Conservation (phyloP, 176 grass and related monocot species). For the Poa annua region DNA sequence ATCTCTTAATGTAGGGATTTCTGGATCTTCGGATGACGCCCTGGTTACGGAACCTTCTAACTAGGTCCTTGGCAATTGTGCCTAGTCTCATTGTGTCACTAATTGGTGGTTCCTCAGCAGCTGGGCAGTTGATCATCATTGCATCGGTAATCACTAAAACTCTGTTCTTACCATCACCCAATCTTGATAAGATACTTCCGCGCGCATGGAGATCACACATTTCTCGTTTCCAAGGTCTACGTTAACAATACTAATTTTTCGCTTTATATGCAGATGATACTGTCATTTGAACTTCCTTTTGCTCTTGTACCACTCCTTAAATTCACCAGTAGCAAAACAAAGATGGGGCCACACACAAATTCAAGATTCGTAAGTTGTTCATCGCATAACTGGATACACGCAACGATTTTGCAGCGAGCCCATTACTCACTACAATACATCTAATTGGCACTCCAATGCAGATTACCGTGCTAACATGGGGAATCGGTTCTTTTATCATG, state of each 20-base stretch:
- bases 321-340: slow-evolving; percentile 92
- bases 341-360: slow-evolving; percentile 85
- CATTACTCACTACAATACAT: background rate
- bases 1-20: slow-evolving; percentile 67
- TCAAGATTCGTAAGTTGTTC: slow-evolving; percentile 63
- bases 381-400: background rate
- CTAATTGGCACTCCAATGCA: slow-evolving; percentile 42
- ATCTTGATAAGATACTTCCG: slow-evolving; percentile 17
- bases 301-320: slow-evolving; percentile 93
- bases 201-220: background rate
- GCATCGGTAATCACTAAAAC: slow-evolving; percentile 68
- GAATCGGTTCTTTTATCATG: slow-evolving; percentile 72
- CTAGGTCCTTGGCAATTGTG: slow-evolving; percentile 90
- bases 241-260: background rate
- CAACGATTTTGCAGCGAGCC: background rate
- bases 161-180: background rate
- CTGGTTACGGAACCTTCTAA: slow-evolving; percentile 87
- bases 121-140: slow-evolving; percentile 95
- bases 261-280: slow-evolving; percentile 79
- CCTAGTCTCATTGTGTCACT: slow-evolving; percentile 85
- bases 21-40: slow-evolving; percentile 91
- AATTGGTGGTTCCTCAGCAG: slow-evolving; percentile 92
- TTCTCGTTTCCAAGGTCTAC: background rate
- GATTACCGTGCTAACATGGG: slow-evolving; percentile 76
- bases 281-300: slow-evolving; percentile 97